Base-by-base conservation (phyloP, 1,284 basidiomycete species). In the Rhodofomes roseus region DNA sequence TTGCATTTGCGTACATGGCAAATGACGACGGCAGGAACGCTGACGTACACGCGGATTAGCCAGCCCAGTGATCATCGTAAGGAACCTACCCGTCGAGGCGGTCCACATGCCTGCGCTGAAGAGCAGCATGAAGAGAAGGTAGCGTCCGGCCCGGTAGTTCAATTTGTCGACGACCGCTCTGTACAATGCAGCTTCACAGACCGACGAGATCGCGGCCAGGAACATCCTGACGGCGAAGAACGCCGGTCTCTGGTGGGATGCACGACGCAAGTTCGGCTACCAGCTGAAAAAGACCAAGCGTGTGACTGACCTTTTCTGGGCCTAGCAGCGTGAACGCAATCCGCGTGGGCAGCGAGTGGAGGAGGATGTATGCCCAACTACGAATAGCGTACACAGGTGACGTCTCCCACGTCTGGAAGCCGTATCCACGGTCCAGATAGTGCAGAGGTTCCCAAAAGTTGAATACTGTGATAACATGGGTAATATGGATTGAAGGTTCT, bases 401-500 rank as follows among this genome's bases (percentile, higher is more conserved):
- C 7, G 93, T 88, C 72, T 99, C 97, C 97, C 97, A 99, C 1
- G 97, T 98, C 76, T 99, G 95, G 74, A 99, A 98, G 7, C 92
- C 94, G 66, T 87, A 79, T 31, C 92, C 92, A 64, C 87, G 79
- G 64, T 87, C 83, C 56, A 96, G 79, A 74, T 95, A 95, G 74
- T 98, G 96, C 36, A 99, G 77, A 23, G 97, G 96, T 71, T 99
- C 97, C 93, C 93, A 99, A 75, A 98, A 99, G 75, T 99, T 99
- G 82, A 90, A 99, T 12, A 96, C 95, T 97, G 64, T n/a, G 25
- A 58, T 18, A 36, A 8, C 23, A 22, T 37, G 4, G 27, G 9
- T 39, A 14, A 56, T 20, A 20, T 22, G 4, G 20, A 14, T n/a
- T 1, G 23, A 4, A 4, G 0, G 16, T 4, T 18, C n/a, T 2